Percentiles rank a stretch among this genome's conserved stretches.
These are phyloP conservation scores for Monosporozyma unispora DNA, from an alignment of 805 yeast species.

Conservation along the genomic window DNA sequence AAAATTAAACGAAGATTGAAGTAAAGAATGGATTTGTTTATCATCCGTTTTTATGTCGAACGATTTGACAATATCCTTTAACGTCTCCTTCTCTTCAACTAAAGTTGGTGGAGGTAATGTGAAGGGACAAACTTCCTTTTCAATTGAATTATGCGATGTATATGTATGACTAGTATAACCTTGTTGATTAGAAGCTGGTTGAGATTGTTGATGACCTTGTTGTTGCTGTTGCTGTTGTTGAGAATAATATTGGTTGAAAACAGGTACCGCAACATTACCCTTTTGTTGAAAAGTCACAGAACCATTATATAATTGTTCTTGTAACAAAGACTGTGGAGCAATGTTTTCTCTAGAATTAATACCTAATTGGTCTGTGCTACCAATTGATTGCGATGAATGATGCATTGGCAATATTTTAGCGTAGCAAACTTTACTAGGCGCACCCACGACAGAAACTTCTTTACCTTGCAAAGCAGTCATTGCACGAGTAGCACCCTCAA, in stretches of 20 bases:
- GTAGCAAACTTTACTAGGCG: slow-evolving; percentile 69
- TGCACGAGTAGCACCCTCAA: slow-evolving; percentile 73
- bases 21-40: slow-evolving; percentile 34
- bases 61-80: slow-evolving; percentile 17
- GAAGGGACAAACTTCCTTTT: slow-evolving; percentile 31
- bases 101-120: slow-evolving; percentile 28
- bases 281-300: slow-evolving; percentile 27
- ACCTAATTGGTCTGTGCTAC: slow-evolving; percentile 3
- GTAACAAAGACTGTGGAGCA: slow-evolving; percentile 22
- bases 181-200: slow-evolving; percentile 4
- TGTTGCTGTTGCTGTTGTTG: slow-evolving; percentile 11
- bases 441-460: slow-evolving; percentile 68
- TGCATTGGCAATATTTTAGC: slow-evolving; percentile 54
- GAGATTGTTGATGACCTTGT: slow-evolving; percentile 1
- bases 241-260: slow-evolving; percentile 12
- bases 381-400: slow-evolving; percentile 16
- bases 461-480: slow-evolving; percentile 71
- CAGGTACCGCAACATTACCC: slow-evolving; percentile 27
- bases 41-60: slow-evolving; percentile 19
- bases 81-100: slow-evolving; percentile 8
- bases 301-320: slow-evolving; percentile 29
- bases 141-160: slow-evolving; percentile 13
- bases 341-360: slow-evolving; percentile 2
- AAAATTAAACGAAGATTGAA: slow-evolving; percentile 38
- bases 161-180: slow-evolving; percentile 10